phyloP scores from a whole-genome alignment of 1,139 yeast species.

The Kurtzmaniella quercitrusa region DNA sequence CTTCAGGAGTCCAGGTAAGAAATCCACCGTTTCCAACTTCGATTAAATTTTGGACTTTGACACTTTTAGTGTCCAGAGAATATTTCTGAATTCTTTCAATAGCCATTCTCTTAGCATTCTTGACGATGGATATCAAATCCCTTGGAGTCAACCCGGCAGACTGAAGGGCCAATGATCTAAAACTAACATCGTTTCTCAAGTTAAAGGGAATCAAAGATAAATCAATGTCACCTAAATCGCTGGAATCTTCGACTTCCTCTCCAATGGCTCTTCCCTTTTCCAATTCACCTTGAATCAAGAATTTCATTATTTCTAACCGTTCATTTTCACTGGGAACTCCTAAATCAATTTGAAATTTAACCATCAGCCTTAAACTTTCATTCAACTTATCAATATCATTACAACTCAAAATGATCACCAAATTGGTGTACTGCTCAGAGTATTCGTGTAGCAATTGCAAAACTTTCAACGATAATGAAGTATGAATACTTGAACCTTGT shows the following conservation, averaged over 20 bases:
- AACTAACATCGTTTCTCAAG: conserved; percentile 52
- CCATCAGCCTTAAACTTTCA: conserved; percentile 59
- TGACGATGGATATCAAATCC: conserved; percentile 70
- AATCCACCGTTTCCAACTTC: conserved; percentile 49
- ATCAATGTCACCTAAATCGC: conserved; percentile 15
- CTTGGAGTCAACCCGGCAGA: conserved; percentile 92
- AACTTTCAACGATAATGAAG: conserved; percentile 57
- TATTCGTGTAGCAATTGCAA: conserved; percentile 57
- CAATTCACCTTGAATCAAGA: conserved; percentile 33
- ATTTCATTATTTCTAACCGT: conserved; percentile 58
- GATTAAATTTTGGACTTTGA: conserved; percentile 23
- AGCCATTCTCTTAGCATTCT: conserved; percentile 59
- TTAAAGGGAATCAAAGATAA: conserved; percentile 19
- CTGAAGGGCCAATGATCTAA: conserved; percentile 65
- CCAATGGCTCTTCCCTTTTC: neutral
- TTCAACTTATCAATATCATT: conserved; percentile 70
- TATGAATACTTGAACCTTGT: conserved; percentile 52
- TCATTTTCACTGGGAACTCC: conserved; percentile 79
- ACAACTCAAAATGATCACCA: conserved; percentile 64
- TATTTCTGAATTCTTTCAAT: conserved; percentile 37
- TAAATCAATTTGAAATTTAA: conserved; percentile 74
- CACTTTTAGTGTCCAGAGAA: conserved; percentile 11
- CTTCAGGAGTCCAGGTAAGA: conserved; percentile 54
- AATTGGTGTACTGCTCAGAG: conserved; percentile 28
- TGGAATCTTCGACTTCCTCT: neutral